Percentiles rank a stretch among this genome's conserved stretches.
These are phyloP conservation scores for Nitzschia sp. DNA, from an alignment of 108 stramenopile genomes.

Conservation along the genomic window DNA sequence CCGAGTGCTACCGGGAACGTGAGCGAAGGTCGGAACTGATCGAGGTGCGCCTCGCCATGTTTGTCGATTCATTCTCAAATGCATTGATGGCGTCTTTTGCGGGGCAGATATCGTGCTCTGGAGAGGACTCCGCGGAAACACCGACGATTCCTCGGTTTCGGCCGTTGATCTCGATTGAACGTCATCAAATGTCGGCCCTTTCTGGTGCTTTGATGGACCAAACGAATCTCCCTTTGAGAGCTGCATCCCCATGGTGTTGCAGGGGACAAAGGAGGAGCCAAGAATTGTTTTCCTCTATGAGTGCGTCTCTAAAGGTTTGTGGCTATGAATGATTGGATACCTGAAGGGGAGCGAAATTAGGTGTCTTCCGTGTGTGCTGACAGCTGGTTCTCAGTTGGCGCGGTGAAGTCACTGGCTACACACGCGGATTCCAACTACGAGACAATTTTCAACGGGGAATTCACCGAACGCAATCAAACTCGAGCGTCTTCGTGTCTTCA, in stretches of 20 bases:
- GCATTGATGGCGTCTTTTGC: background rate
- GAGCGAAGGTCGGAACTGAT: background rate
- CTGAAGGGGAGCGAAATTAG: too few relatives aligned
- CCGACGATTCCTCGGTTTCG: background rate
- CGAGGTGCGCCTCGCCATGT: background rate
- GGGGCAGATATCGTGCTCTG: background rate
- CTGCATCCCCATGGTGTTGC: background rate
- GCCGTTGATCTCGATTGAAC: background rate
- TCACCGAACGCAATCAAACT: too few relatives aligned
- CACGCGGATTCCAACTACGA: too few relatives aligned
- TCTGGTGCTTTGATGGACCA: background rate
- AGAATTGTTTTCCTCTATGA: too few relatives aligned
- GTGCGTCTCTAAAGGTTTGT: too few relatives aligned
- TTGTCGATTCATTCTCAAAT: background rate
- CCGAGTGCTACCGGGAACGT: background rate
- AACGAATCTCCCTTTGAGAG: background rate
- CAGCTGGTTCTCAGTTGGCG: too few relatives aligned
- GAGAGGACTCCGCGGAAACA: background rate
- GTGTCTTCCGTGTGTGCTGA: too few relatives aligned
- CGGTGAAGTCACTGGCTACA: too few relatives aligned
- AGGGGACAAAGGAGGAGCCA: too few relatives aligned
- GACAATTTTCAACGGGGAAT: too few relatives aligned
- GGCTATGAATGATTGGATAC: too few relatives aligned
- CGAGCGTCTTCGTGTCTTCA: too few relatives aligned
- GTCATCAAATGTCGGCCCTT: background rate